phyloP scores from a whole-genome alignment of 768 basidiomycete species.

The Mrakia frigida region DNA sequence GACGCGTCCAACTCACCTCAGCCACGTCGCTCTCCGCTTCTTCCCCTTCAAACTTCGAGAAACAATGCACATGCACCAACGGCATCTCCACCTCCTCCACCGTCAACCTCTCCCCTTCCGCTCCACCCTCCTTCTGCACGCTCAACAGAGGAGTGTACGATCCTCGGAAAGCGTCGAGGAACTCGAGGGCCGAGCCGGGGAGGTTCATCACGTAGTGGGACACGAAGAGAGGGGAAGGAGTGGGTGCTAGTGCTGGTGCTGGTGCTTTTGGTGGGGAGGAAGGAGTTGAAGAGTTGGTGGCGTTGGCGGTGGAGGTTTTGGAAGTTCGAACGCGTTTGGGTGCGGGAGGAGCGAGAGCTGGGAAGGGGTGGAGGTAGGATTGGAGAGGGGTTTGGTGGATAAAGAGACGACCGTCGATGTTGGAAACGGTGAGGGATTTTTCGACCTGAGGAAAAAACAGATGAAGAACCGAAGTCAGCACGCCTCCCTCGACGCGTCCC shows the following conservation, averaged over 20 bases:
- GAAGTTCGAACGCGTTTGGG: not conserved
- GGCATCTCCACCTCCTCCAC: constrained; percentile 60
- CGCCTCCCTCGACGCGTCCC: not conserved
- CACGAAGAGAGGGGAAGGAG: constrained; percentile 47
- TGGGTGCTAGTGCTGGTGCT: not conserved
- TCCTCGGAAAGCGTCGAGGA: constrained; percentile 82
- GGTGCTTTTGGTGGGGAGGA: not conserved
- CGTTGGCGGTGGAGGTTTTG: not conserved
- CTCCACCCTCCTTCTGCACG: constrained; percentile 39
- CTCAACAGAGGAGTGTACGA: constrained; percentile 51
- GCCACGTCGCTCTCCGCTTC: constrained; percentile 41
- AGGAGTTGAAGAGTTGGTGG: not conserved
- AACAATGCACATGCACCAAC: constrained; percentile 92
- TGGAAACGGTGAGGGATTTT: constrained; percentile 63
- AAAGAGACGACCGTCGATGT: constrained; percentile 81
- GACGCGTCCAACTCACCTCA: not conserved
- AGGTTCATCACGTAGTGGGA: constrained; percentile 97
- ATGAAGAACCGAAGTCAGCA: too few species aligned
- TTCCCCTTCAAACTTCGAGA: constrained; percentile 67
- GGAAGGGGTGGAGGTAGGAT: constrained; percentile 16
- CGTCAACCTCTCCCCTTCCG: constrained; percentile 48
- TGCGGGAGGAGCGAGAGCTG: not conserved
- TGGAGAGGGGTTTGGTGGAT: constrained; percentile 47
- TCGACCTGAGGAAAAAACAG: constrained; percentile 70
- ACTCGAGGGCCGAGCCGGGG: constrained; percentile 82